phyloP scores from a whole-genome alignment of 805 yeast genomes.

The Saturnispora silvae region DNA sequence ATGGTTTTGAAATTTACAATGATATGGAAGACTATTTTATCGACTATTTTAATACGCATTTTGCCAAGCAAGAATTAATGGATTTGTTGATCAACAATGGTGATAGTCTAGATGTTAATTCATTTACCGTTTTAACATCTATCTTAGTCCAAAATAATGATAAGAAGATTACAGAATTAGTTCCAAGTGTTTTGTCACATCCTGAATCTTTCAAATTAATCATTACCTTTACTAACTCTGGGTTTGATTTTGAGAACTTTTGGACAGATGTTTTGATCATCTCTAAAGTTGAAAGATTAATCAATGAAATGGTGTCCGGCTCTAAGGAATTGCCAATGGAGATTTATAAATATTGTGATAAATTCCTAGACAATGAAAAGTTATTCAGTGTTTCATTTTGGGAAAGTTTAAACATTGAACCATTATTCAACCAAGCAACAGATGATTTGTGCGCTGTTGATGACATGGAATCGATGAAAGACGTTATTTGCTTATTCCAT shows the following conservation, averaged over 20 bases:
- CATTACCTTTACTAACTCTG: slow-evolving; percentile 13
- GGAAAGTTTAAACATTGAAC: slow-evolving; percentile 16
- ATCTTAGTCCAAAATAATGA: slow-evolving; percentile 8
- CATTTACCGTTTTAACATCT: slow-evolving; percentile 14
- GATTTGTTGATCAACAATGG: slow-evolving; percentile 9
- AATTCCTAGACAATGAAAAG: slow-evolving; percentile 13
- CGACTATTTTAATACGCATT: slow-evolving; percentile 24
- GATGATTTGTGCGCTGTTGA: slow-evolving; percentile 11
- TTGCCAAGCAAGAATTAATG: slow-evolving; percentile 11
- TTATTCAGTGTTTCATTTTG: slow-evolving; percentile 22
- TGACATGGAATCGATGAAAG: slow-evolving; percentile 15
- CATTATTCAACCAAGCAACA: slow-evolving; percentile 14
- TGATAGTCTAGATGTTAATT: slow-evolving; percentile 12
- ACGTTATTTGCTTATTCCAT: slow-evolving; percentile 17
- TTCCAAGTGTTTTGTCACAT: slow-evolving; percentile 13
- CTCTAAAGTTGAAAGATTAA: slow-evolving; percentile 16
- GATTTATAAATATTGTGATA: slow-evolving; percentile 17
- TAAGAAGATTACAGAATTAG: slow-evolving; percentile 7
- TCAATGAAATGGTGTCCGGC: slow-evolving; percentile 19
- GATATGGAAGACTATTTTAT: slow-evolving; percentile 31
- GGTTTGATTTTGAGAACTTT: slow-evolving; percentile 14
- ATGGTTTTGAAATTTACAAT: slow-evolving; percentile 25
- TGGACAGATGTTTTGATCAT: slow-evolving; percentile 15
- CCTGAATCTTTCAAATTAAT: slow-evolving; percentile 13
- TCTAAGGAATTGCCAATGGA: slow-evolving; percentile 7